Evolutionary conservation across 768 basidiomycete genomes (phyloP), one percentile per base, ranked within the genome.

Genomic region (Psilocybe azurescens): DNA sequence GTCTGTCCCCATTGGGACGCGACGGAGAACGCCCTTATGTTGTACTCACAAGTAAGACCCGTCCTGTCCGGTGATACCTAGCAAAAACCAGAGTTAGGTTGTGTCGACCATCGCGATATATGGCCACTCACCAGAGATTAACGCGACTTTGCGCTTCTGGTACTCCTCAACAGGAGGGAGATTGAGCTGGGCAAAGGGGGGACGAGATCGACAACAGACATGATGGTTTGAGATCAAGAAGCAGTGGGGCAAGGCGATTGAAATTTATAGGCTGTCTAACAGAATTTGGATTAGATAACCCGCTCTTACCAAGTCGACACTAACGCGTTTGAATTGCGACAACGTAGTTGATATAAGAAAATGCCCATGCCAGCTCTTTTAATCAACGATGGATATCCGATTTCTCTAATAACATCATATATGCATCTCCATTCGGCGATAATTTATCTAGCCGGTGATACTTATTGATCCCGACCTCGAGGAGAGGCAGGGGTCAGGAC

Each of bases 21-120:
- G 53, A 32, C 14, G 30, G 24, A 24, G 24, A 48, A 53, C 14
- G 20, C 36, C 53, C 48, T 54, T 28, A 49, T 39, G 39, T 29
- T 39, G 39, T 52, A 65, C 93, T 74, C 77, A 94, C 88, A 98
- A 80, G 75, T 98, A 98, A 2, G 95, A 97, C 29, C 95, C 95
- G 75, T 98, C 95, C 76, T 97, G 95, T 39, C 95, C 95, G 63
- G 95, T 96, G 76, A 97, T 93, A 74, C 95, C 95, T 96, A 44
- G 39, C 55, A 58, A 20, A 24, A 24, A 48, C 33, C 49, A 33
- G 20, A 13, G 38, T 60, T 11, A 62, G 55, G 55, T 64, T 52
- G 56, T 51, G 57, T 33, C 32, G 20, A 10, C 28, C 11, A 60
- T 63, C 48, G 49, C 57, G n/a, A 56, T n/a, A 50, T 53, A 55